Evolutionary conservation across 768 basidiomycete species (phyloP).

Genomic region (Lactifluus echinatus): DNA sequence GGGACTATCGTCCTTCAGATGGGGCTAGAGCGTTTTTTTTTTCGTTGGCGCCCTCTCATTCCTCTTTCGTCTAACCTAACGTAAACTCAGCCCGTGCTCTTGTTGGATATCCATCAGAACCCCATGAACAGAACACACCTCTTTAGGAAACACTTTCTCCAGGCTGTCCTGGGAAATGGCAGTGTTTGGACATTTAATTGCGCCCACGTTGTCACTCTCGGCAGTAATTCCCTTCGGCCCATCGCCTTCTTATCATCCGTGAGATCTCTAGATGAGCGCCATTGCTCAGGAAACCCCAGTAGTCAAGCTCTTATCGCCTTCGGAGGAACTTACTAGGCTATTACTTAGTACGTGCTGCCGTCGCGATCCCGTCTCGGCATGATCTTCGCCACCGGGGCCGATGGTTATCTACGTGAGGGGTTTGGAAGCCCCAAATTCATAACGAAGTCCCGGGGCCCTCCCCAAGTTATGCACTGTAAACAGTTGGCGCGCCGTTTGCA

Average conservation of each 20-base stretch:
- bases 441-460: neutral
- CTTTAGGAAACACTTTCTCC: constrained; percentile 12
- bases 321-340: constrained; percentile 15
- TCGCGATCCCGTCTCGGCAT: neutral
- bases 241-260: constrained; percentile 10
- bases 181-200: constrained; percentile 5
- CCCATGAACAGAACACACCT: constrained; percentile 11
- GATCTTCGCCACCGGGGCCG: constrained; percentile 9
- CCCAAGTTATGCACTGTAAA: neutral
- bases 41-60: constrained; percentile 11
- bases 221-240: constrained; percentile 7
- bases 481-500: neutral
- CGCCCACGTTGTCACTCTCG: neutral
- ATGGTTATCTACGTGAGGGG: neutral
- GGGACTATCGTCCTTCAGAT: constrained; percentile 15
- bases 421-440: neutral
- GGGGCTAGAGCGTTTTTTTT: constrained; percentile 19
- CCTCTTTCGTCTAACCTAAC: constrained; percentile 17
- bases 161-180: constrained; percentile 12
- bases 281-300: constrained; percentile 12
- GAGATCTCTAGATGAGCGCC: constrained; percentile 13
- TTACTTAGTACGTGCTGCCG: constrained; percentile 16
- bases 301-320: constrained; percentile 16
- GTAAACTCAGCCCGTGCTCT: constrained; percentile 12
- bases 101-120: constrained; percentile 20